Evolutionary conservation across 2,329 filamentous ascomycete genomes (phyloP), one percentile per base, ranked within the genome.

Genomic region (Nannizziopsis barbatae): DNA sequence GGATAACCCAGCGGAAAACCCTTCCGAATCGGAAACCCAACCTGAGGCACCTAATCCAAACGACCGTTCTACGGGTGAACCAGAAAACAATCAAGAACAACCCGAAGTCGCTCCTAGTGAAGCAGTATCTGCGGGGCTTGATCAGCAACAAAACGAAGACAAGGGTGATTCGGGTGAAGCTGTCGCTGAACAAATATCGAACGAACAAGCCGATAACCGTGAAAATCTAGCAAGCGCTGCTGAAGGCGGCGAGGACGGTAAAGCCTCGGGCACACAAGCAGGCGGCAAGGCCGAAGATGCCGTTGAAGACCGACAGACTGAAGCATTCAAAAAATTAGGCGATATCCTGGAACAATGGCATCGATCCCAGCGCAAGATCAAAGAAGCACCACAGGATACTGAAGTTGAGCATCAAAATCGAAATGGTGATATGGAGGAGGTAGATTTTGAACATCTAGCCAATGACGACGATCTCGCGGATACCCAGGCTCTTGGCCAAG

Each of bases 281-380:
- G 66, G 65, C 36, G 67, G 65, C 36, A 60, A 55, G 8, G 61
- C 66, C 22, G 62, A 68, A 42, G 57, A 58, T 17, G 57, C 57
- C 33, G 57, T 61, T 6, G 59, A 66, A 37, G 65, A 67, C 43
- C 64, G 65, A 53, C 64, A 77, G 45, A 70, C 72, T 40, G 80
- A 92, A 56, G 85, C 88, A 1, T 95, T 95, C 74, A 92, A 92
- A 69, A 93, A 95, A 61, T 77, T 98, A 27, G 92, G 92, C 17
- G 88, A 98, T 68, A 84, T 87, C 5, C 74, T 98, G 30, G 89
- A 96, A 64, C 80, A 83, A 57, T 98, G 89, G 86, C 89, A 96
- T 65, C 79, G 86, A 50, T 86, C 88, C 60, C 86, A 93, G 59
- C 79, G 79, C 41, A 84, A 95, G 53, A 96, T 98, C 57, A 71